Conservation (phyloP, 208 protist species). For the Wallacemonas collosoma region DNA sequence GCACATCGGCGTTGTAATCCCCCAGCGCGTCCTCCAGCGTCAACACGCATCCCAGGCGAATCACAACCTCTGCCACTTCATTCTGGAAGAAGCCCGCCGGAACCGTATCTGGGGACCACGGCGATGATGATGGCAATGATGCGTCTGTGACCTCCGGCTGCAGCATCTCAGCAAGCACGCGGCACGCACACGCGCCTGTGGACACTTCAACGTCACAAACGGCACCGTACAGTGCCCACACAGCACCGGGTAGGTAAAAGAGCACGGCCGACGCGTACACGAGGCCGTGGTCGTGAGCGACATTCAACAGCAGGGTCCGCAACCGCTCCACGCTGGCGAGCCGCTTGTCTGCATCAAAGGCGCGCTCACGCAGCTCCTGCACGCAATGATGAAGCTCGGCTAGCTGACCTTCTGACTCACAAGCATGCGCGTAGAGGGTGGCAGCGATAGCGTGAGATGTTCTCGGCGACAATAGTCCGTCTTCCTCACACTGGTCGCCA, state of each 20-base stretch:
- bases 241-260: constrained; percentile 15
- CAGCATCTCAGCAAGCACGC: not conserved
- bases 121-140: too few relatives aligned
- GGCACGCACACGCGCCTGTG: constrained; percentile 2
- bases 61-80: constrained; percentile 26
- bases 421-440: not conserved
- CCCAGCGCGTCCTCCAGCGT: constrained; percentile 39
- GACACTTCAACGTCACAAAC: constrained; percentile 21
- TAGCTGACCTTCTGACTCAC: not conserved
- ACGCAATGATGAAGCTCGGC: constrained; percentile 2
- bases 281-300: not conserved
- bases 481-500: too few relatives aligned
- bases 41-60: constrained; percentile 27
- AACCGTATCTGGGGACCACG: not conserved
- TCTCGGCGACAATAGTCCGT: not conserved
- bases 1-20: constrained; percentile 40
- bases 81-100: constrained; percentile 23
- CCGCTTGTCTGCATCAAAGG: constrained; percentile 19
- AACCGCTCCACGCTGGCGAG: constrained; percentile 19
- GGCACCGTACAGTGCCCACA: constrained; percentile 15
- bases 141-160: not conserved
- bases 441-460: constrained; percentile 1
- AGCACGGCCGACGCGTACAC: constrained; percentile 9
- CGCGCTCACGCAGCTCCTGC: constrained; percentile 17
- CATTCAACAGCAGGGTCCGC: not conserved